Percentiles rank a stretch among this genome's conserved stretches.
Conservation (phyloP, 163 green algal genomes). For the Scenedesmus sp. region DNA sequence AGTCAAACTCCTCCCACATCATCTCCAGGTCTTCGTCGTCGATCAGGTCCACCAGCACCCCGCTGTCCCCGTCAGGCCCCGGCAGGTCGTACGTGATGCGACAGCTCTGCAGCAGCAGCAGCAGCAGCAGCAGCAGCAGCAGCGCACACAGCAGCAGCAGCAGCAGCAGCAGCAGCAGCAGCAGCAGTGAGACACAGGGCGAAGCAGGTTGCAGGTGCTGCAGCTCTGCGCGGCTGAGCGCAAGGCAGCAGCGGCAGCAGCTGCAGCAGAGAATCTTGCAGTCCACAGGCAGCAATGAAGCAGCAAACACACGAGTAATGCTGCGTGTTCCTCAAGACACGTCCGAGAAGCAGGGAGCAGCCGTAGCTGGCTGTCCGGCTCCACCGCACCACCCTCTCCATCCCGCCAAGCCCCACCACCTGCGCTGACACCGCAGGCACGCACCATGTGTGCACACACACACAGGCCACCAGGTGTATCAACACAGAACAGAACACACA, state of each 20-base stretch:
- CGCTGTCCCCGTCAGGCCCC: constrained; percentile 36
- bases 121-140: background rate
- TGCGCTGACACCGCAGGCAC: background rate
- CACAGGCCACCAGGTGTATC: too few species aligned
- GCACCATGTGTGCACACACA: too few species aligned
- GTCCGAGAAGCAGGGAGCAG: background rate
- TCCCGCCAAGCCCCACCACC: background rate
- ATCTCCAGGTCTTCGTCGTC: constrained; percentile 81
- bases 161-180: background rate
- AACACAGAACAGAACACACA: too few species aligned
- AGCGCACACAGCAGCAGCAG: background rate
- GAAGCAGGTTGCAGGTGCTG: too few species aligned
- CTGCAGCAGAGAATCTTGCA: background rate
- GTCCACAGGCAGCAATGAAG: too few species aligned
- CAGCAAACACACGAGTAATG: too few species aligned
- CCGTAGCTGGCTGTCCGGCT: background rate
- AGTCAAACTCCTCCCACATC: constrained; percentile 83
- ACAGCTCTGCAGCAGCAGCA: background rate
- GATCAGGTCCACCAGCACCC: constrained; percentile 79
- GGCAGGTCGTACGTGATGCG: constrained; percentile 83
- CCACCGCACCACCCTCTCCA: background rate
- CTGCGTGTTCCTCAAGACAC: too few species aligned
- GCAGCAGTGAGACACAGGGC: background rate
- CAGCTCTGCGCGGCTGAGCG: background rate
- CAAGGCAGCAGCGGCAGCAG: background rate